A percentile compares a stretch with the other conserved stretches of the same genome.
Conservation (phyloP, 176 grass and related monocot genomes). For the Oryza punctata region DNA sequence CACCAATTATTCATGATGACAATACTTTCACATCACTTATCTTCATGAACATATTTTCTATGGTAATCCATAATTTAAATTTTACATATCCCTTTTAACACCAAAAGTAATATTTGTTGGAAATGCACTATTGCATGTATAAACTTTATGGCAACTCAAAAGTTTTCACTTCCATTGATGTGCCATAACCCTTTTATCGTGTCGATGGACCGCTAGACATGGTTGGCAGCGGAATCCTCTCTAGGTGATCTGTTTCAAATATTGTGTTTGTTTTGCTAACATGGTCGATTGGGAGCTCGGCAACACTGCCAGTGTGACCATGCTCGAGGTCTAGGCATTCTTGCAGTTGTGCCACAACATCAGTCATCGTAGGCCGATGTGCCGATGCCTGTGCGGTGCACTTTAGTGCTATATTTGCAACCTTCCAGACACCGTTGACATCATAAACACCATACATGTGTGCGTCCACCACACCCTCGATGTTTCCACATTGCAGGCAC, state of each 20-base stretch:
- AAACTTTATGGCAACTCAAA: background rate
- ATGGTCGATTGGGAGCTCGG: background rate
- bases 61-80: too few relatives aligned
- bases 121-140: background rate
- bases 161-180: background rate
- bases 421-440: slow-evolving; percentile 43
- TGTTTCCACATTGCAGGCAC: slow-evolving; percentile 23
- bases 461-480: slow-evolving; percentile 41
- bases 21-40: too few relatives aligned
- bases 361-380: slow-evolving; percentile 41
- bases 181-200: background rate
- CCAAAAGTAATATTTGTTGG: background rate
- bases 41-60: too few relatives aligned
- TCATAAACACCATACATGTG: slow-evolving; percentile 35
- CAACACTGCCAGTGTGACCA: background rate
- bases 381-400: slow-evolving; percentile 2
- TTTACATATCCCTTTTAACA: too few relatives aligned
- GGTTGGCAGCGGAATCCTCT: background rate
- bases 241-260: background rate
- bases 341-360: slow-evolving; percentile 39
- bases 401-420: slow-evolving; percentile 33
- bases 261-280: background rate
- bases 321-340: slow-evolving; percentile 38
- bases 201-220: background rate
- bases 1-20: too few relatives aligned